Conservation (phyloP, 1,139 yeast genomes). For the Debaryomyces udenii region DNA sequence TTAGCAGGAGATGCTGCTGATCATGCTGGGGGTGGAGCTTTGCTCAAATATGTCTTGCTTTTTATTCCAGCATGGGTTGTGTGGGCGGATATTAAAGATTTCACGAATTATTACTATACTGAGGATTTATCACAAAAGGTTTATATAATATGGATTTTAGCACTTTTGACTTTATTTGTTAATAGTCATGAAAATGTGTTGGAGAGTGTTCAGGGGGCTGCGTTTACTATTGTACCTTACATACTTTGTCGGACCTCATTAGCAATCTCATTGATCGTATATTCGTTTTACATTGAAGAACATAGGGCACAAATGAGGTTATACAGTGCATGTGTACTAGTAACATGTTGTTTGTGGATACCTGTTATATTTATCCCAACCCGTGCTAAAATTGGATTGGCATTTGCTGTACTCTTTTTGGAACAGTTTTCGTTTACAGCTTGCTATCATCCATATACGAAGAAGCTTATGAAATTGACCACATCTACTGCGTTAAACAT, state of each 20-base stretch:
- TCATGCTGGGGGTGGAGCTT: conserved; percentile 49
- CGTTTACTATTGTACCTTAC: conserved; percentile 49
- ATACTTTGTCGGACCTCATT: conserved; percentile 48
- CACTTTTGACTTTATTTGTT: conserved; percentile 53
- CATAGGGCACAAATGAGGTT: conserved; percentile 56
- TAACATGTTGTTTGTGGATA: conserved; percentile 49
- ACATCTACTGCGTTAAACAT: conserved; percentile 65
- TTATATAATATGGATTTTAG: conserved; percentile 57
- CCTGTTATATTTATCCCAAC: conserved; percentile 47
- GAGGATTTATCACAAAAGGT: conserved; percentile 61
- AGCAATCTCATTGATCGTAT: conserved; percentile 38
- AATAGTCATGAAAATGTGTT: conserved; percentile 51
- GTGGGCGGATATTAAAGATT: conserved; percentile 67
- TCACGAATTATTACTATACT: conserved; percentile 65
- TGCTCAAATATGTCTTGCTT: conserved; percentile 52
- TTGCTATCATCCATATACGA: conserved; percentile 52
- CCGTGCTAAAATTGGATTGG: conserved; percentile 51
- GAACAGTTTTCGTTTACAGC: conserved; percentile 42
- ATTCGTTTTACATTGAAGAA: conserved; percentile 55
- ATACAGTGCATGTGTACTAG: conserved; percentile 34
- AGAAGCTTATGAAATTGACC: conserved; percentile 41
- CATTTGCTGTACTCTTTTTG: conserved; percentile 42
- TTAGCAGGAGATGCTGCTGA: conserved; percentile 59
- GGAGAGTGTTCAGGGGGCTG: conserved; percentile 40
- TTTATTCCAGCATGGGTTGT: conserved; percentile 65